Base-by-base conservation (phyloP, 2,329 filamentous ascomycete species). In the Ophiostoma montium region DNA sequence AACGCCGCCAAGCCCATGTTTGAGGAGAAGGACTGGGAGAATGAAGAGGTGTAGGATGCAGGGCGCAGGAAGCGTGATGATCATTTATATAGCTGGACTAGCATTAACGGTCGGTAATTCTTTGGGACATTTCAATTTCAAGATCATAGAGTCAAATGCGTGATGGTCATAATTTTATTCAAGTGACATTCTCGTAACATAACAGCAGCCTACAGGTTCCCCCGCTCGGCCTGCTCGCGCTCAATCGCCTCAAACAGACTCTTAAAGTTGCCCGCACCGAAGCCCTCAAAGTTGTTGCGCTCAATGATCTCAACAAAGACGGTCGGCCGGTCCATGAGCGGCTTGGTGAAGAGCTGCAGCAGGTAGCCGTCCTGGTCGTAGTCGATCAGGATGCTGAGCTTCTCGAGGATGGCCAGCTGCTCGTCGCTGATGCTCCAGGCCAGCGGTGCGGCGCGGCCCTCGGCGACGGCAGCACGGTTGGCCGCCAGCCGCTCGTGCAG, bases 281-380 rank as follows among this genome's bases (percentile, higher is more conserved):
- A 95, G 0, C 90, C 90, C 31, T 84, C 81, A 63, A 95, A 95
- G 55, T 87, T 81, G 58, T 94, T 82, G 50, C 89, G 72, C 71
- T 95, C 88, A 59, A 95, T 95, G 58, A 95, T 94, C 75, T 95
- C 90, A 55, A 95, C 80, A 62, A 95, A 95, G 27, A 95, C 89
- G 3, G 90, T 95, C 21, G 90, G 90, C 12, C 90, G 80, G 66
- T 95, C 89, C 82, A 95, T 86, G 57, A 95, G 66, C 55, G 90
- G 90, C 78, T 87, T 87, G 31, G 82, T 86, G 65, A 87, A 87
- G 32, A 87, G 68, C 67, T 82, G 77, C 49, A 82, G 65, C 55
- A 95, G 65, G 65, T 95, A 95, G 0, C 90, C 90, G 21, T 78
- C 79, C 72, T 95, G 88, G 58, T 95, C 90, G 60, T 95, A 95